Evolutionary conservation across 345 rosid species (phyloP).

Genomic region (Lenwebbia sp.): DNA sequence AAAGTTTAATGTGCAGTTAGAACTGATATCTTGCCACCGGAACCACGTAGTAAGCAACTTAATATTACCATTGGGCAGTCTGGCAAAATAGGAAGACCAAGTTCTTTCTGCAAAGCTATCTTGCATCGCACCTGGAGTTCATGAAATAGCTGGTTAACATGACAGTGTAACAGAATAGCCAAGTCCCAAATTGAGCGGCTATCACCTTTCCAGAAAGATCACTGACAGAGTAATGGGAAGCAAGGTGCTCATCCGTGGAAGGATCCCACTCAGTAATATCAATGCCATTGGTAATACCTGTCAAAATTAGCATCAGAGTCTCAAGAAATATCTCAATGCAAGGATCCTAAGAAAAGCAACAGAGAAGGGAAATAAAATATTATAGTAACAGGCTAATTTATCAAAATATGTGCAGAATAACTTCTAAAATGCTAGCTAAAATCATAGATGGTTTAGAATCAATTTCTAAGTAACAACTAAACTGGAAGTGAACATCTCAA

Average conservation of each 20-base stretch:
- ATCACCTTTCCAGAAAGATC: slow-evolving; percentile 74
- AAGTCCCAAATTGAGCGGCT: neutral
- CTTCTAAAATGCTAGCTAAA: neutral
- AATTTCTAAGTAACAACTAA: neutral
- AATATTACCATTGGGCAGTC: slow-evolving; percentile 73
- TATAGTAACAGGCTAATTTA: neutral
- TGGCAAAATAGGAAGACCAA: slow-evolving; percentile 79
- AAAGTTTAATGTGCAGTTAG: neutral
- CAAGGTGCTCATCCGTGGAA: slow-evolving; percentile 52
- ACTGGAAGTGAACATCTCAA: neutral
- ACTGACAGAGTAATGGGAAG: slow-evolving; percentile 48
- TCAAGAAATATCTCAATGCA: neutral
- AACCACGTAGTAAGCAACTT: neutral
- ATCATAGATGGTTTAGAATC: neutral
- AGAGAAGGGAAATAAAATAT: neutral
- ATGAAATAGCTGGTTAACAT: slow-evolving; percentile 6
- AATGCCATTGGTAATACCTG: slow-evolving; percentile 90
- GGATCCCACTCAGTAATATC: slow-evolving; percentile 83
- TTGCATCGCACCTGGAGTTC: slow-evolving; percentile 62
- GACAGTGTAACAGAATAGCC: neutral
- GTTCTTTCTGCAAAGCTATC: slow-evolving; percentile 78
- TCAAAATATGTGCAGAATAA: neutral
- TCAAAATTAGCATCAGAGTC: neutral
- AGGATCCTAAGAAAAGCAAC: neutral
- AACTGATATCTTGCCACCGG: neutral